These are phyloP conservation scores for Colletotrichum incanum DNA, from an alignment of 2,329 filamentous ascomycete genomes.

Conservation along the genomic window DNA sequence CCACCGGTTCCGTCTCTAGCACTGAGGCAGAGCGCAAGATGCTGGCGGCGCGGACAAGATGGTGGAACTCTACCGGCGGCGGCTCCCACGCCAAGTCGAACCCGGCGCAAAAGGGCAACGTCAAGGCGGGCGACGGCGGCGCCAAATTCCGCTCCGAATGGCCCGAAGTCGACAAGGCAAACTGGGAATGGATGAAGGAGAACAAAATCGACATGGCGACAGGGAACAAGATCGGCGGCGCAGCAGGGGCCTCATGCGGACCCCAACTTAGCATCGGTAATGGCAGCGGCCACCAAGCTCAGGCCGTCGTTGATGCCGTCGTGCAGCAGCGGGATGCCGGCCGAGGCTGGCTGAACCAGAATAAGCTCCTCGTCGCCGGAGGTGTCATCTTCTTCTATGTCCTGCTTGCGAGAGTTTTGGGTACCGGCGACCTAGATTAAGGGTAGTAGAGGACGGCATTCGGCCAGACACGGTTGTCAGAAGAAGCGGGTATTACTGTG, in stretches of 20 bases:
- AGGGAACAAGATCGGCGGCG: slow-evolving; percentile 74
- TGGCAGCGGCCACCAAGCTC: slow-evolving; percentile 75
- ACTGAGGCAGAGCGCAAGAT: slow-evolving; percentile 83
- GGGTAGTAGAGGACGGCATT: not conserved
- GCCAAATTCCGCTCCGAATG: slow-evolving; percentile 92
- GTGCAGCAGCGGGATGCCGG: slow-evolving; percentile 85
- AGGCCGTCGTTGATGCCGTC: slow-evolving; percentile 83
- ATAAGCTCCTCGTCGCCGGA: slow-evolving; percentile 83
- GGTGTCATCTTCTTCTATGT: slow-evolving; percentile 86
- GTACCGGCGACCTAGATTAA: slow-evolving; percentile 56
- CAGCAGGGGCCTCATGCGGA: slow-evolving; percentile 60
- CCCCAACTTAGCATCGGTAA: slow-evolving; percentile 71
- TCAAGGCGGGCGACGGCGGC: slow-evolving; percentile 93
- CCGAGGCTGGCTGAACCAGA: slow-evolving; percentile 84
- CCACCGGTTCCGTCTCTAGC: slow-evolving; percentile 88
- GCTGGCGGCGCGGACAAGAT: slow-evolving; percentile 83
- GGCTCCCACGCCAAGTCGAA: slow-evolving; percentile 76
- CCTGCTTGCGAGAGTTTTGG: slow-evolving; percentile 82
- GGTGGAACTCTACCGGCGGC: slow-evolving; percentile 97
- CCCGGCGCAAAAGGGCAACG: slow-evolving; percentile 77
- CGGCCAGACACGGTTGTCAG: slow-evolving; percentile 4
- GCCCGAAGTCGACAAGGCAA: slow-evolving; percentile 90
- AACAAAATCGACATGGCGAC: slow-evolving; percentile 84
- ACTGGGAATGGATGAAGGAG: slow-evolving; percentile 92
- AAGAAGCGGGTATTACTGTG: slow-evolving; percentile 24